Evolutionary conservation across 2,329 filamentous ascomycete genomes (phyloP).

Genomic region (Paecilomyces fulvus): DNA sequence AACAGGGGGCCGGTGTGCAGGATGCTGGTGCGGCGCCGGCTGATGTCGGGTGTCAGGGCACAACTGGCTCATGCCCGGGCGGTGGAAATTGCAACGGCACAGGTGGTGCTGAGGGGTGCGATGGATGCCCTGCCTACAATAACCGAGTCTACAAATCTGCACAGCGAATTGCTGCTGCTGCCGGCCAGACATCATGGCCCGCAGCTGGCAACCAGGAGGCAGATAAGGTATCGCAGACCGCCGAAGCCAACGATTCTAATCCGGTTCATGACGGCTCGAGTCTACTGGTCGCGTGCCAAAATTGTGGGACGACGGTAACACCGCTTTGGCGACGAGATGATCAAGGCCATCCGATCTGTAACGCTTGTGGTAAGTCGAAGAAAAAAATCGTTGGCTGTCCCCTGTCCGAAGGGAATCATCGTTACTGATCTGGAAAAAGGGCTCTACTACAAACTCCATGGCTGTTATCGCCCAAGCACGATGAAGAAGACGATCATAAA

Average conservation of each 20-base stretch:
- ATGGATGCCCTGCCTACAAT: slow-evolving; percentile 94
- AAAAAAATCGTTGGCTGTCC: slow-evolving; percentile 1
- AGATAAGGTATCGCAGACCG: slow-evolving; percentile 13
- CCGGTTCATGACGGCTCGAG: slow-evolving; percentile 18
- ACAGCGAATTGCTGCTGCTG: slow-evolving; percentile 37
- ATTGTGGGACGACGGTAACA: slow-evolving; percentile 93
- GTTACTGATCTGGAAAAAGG: slow-evolving; percentile 45
- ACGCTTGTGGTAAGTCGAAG: slow-evolving; percentile 75
- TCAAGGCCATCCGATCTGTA: slow-evolving; percentile 93
- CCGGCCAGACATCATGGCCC: slow-evolving; percentile 21
- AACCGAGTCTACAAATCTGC: slow-evolving; percentile 86
- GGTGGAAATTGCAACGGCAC: slow-evolving; percentile 94
- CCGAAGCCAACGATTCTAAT: slow-evolving; percentile 16
- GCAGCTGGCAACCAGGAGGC: slow-evolving; percentile 21
- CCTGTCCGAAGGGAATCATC: slow-evolving; percentile 3
- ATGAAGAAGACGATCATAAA: slow-evolving; percentile 99
- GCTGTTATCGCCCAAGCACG: slow-evolving; percentile 83
- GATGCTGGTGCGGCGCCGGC: slow-evolving; percentile 23
- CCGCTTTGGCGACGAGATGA: slow-evolving; percentile 93
- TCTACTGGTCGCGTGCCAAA: slow-evolving; percentile 86
- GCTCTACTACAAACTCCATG: slow-evolving; percentile 92
- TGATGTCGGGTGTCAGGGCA: slow-evolving; percentile 24
- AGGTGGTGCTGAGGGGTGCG: slow-evolving; percentile 87
- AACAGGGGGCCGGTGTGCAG: slow-evolving; percentile 20
- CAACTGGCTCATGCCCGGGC: slow-evolving; percentile 84